phyloP scores from a whole-genome alignment of 805 yeast species.

The Schwanniomyces vanrijiae region DNA sequence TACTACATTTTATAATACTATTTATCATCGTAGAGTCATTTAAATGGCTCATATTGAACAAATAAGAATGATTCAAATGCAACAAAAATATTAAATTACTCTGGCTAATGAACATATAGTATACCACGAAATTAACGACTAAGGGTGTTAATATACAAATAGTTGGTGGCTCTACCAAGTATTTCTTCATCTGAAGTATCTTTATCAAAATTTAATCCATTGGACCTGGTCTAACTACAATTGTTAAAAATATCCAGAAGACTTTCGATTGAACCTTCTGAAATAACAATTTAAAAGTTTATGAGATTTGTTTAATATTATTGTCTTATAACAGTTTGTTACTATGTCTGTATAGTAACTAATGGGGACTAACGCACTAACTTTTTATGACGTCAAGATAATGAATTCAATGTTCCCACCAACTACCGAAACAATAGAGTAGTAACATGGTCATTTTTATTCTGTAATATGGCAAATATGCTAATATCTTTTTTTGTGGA shows the following conservation, averaged over 20 bases:
- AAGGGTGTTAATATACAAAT: constrained; percentile 15
- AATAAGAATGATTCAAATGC: constrained; percentile 32
- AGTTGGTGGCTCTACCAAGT: background rate
- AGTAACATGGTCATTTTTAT: constrained; percentile 72
- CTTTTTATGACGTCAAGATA: constrained; percentile 86
- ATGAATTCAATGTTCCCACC: constrained; percentile 65
- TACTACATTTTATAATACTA: constrained; percentile 28
- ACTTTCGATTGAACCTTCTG: constrained; percentile 31
- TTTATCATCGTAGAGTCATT: constrained; percentile 41
- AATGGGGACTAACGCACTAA: constrained; percentile 85
- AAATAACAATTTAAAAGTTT: constrained; percentile 19
- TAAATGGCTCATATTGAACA: constrained; percentile 38
- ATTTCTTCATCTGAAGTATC: constrained; percentile 2
- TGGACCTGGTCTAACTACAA: constrained; percentile 6
- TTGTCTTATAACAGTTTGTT: constrained; percentile 24
- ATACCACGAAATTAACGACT: constrained; percentile 34
- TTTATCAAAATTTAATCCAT: background rate
- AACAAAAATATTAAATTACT: constrained; percentile 20
- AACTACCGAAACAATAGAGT: constrained; percentile 51
- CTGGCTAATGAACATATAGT: constrained; percentile 33
- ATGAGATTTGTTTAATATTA: constrained; percentile 17
- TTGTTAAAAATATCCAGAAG: constrained; percentile 16
- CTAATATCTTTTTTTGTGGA: constrained; percentile 74
- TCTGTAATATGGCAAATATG: constrained; percentile 71
- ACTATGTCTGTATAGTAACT: constrained; percentile 41